Evolutionary conservation across 1,284 basidiomycete genomes (phyloP).

Genomic region (Inonotus obliquus): DNA sequence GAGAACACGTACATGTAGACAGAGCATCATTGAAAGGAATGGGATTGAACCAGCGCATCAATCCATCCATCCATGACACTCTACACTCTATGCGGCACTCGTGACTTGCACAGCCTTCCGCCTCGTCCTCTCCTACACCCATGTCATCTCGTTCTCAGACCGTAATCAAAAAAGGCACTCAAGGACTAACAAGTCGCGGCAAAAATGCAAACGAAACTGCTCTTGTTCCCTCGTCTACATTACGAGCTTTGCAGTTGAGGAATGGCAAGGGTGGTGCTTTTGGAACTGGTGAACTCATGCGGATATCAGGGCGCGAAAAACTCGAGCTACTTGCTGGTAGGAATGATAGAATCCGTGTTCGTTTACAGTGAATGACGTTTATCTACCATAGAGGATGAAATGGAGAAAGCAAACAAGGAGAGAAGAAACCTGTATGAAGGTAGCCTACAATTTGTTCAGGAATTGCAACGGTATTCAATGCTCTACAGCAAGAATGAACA

Average conservation of each 20-base stretch:
- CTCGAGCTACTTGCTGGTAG: conserved; percentile 69
- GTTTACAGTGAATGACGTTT: conserved; percentile 10
- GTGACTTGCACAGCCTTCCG: neutral
- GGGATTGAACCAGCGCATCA: too few relatives aligned
- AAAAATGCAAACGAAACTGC: conserved; percentile 9
- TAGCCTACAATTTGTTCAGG: neutral
- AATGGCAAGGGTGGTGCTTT: conserved; percentile 68
- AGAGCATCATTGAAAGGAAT: too few relatives aligned
- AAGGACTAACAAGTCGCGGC: neutral
- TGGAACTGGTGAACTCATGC: conserved; percentile 64
- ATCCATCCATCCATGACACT: too few relatives aligned
- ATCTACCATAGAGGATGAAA: conserved; percentile 54
- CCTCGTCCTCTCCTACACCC: neutral
- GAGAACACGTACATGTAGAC: too few relatives aligned
- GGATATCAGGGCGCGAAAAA: conserved; percentile 70
- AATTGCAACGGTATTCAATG: neutral
- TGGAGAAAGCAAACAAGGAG: conserved; percentile 46
- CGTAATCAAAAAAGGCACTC: conserved; percentile 6
- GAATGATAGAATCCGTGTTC: conserved; percentile 20
- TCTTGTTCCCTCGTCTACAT: conserved; percentile 33
- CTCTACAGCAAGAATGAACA: neutral
- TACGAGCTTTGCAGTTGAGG: conserved; percentile 64
- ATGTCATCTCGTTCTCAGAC: neutral
- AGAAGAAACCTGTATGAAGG: conserved; percentile 15
- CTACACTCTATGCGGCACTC: too few relatives aligned